Percentiles rank a stretch among this genome's conserved stretches.
These are phyloP conservation scores for Cryptosporidium bovis DNA, from an alignment of 169 alveolate species.

Conservation along the genomic window DNA sequence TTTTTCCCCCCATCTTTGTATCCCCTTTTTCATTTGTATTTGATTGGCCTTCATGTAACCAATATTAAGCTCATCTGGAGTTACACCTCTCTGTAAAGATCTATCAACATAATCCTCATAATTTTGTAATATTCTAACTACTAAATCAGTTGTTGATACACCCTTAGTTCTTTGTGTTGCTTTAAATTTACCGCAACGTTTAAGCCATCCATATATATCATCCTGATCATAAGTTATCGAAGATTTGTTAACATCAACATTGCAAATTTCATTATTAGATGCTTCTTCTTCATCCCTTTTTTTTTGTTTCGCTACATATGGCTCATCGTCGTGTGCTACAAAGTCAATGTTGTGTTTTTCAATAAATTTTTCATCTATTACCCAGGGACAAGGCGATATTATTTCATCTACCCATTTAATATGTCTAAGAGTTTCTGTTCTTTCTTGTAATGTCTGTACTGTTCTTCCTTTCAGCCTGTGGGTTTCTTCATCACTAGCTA, in stretches of 20 bases:
- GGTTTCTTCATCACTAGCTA: slow-evolving; percentile 95
- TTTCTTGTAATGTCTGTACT: slow-evolving; percentile 92
- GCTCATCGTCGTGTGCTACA: slow-evolving; percentile 95
- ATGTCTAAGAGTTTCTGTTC: slow-evolving; percentile 94
- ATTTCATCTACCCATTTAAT: slow-evolving; percentile 98
- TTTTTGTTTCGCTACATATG: slow-evolving; percentile 87
- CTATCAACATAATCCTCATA: slow-evolving; percentile 94
- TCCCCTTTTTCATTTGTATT: slow-evolving; percentile 87
- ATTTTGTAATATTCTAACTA: slow-evolving; percentile 92
- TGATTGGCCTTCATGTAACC: slow-evolving; percentile 90
- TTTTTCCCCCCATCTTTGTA: slow-evolving; percentile 88
- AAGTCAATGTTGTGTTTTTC: slow-evolving; percentile 90
- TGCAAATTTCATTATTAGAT: slow-evolving; percentile 10
- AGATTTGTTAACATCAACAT: slow-evolving; percentile 75
- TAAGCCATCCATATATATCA: slow-evolving; percentile 92
- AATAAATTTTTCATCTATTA: slow-evolving; percentile 89
- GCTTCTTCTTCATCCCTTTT: slow-evolving; percentile 72
- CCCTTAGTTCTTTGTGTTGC: slow-evolving; percentile 95
- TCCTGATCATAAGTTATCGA: slow-evolving; percentile 79
- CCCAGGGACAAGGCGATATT: slow-evolving; percentile 97
- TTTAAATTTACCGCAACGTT: slow-evolving; percentile 87
- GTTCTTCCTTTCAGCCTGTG: slow-evolving; percentile 92
- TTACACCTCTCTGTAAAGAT: slow-evolving; percentile 92
- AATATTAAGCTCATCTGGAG: slow-evolving; percentile 92
- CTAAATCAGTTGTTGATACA: slow-evolving; percentile 95